These are phyloP conservation scores for Aspergillus sp. DNA, from an alignment of 2,329 filamentous ascomycete genomes.

Conservation along the genomic window DNA sequence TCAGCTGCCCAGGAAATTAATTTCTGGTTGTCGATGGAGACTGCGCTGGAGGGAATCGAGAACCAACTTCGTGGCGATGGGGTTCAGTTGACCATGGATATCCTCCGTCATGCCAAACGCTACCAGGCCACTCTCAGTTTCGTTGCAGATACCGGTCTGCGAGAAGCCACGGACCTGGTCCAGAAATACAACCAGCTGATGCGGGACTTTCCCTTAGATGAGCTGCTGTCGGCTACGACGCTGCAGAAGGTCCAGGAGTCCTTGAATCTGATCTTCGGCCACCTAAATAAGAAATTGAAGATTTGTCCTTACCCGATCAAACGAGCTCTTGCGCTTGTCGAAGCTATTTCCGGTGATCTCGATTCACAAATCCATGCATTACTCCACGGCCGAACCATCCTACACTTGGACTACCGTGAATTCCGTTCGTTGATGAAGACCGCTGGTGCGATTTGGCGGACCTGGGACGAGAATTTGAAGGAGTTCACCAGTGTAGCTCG, in stretches of 20 bases:
- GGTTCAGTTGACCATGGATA: constrained; percentile 82
- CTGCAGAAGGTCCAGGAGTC: constrained; percentile 83
- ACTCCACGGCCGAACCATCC: constrained; percentile 75
- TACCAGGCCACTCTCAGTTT: constrained; percentile 98
- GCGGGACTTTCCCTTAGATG: constrained; percentile 94
- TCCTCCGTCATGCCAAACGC: constrained; percentile 92
- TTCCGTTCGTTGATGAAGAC: constrained; percentile 79
- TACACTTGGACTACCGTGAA: constrained; percentile 85
- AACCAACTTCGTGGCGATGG: constrained; percentile 80
- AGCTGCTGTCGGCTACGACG: constrained; percentile 85
- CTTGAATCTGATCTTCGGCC: constrained; percentile 78
- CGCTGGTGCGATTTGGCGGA: constrained; percentile 75
- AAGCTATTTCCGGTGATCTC: constrained; percentile 90
- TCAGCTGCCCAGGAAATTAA: constrained; percentile 97
- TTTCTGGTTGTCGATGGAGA: constrained; percentile 98
- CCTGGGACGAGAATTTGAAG: constrained; percentile 94
- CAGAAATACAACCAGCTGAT: constrained; percentile 99
- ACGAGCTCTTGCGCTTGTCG: constrained; percentile 84
- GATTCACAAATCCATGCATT: constrained; percentile 78
- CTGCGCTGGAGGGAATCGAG: constrained; percentile 83
- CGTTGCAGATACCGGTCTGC: constrained; percentile 86
- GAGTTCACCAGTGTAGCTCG: constrained; percentile 97
- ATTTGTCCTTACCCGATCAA: constrained; percentile 93
- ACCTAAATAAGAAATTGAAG: constrained; percentile 95
- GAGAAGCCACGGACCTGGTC: constrained; percentile 91